These are phyloP conservation scores for Komagataella populi DNA, from an alignment of 805 yeast species.

Conservation along the genomic window DNA sequence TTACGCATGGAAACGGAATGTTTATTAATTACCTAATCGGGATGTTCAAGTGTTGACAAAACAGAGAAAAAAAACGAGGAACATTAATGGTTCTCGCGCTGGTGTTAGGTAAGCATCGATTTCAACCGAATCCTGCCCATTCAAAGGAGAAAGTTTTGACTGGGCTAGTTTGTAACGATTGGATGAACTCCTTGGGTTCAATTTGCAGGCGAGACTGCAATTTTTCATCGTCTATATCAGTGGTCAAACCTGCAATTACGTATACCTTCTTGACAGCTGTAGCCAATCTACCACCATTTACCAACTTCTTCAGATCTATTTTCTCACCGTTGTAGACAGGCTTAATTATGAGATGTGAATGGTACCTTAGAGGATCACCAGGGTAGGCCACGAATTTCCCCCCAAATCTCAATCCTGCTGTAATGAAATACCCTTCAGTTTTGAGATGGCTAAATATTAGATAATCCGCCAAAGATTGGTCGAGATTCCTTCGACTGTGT, in stretches of 20 bases:
- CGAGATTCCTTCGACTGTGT: background rate
- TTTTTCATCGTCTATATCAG: slow-evolving; percentile 1
- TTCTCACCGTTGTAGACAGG: slow-evolving; percentile 34
- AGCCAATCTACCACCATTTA: slow-evolving; percentile 83
- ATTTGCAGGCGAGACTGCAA: background rate
- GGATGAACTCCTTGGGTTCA: slow-evolving; percentile 3
- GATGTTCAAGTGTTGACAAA: background rate
- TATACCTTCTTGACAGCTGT: slow-evolving; percentile 85
- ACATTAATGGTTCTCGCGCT: background rate
- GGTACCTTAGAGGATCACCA: slow-evolving; percentile 86
- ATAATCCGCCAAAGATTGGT: slow-evolving; percentile 11
- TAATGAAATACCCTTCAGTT: slow-evolving; percentile 33
- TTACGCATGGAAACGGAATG: background rate
- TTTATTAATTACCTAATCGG: background rate
- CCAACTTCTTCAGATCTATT: slow-evolving; percentile 42
- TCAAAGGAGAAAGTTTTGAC: slow-evolving; percentile 58
- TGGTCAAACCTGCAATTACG: slow-evolving; percentile 24
- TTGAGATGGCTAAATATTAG: slow-evolving; percentile 26
- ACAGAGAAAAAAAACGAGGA: background rate
- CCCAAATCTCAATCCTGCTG: slow-evolving; percentile 89
- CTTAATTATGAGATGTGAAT: slow-evolving; percentile 70
- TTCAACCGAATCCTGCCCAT: slow-evolving; percentile 92
- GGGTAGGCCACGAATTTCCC: slow-evolving; percentile 85
- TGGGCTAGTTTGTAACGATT: slow-evolving; percentile 9
- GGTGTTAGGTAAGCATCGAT: background rate